Conservation (phyloP, 2,329 filamentous ascomycete genomes). For the Penicillium expansum region DNA sequence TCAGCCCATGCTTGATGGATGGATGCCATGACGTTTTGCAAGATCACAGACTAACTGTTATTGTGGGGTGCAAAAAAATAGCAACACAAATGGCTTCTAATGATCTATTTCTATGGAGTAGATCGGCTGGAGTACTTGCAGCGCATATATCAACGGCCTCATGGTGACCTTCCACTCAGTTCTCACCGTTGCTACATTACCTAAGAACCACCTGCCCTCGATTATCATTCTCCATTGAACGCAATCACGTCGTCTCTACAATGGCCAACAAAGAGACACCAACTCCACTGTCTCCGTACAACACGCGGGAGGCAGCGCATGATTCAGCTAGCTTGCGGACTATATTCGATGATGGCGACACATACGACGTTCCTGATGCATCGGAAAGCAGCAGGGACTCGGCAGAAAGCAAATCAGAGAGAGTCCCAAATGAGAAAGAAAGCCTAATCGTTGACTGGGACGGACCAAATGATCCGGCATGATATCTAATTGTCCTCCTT, state of each 20-base stretch:
- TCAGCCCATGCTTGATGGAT: background rate
- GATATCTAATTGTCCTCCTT: background rate
- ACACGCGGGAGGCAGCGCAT: background rate
- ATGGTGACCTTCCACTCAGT: background rate
- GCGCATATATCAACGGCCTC: background rate
- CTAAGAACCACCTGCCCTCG: background rate
- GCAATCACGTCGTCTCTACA: background rate
- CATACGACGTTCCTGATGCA: background rate
- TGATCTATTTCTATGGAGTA: background rate
- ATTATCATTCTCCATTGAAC: too few relatives aligned
- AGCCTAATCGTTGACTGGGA: conserved; percentile 1
- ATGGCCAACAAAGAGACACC: background rate
- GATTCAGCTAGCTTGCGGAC: background rate
- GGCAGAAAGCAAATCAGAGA: background rate
- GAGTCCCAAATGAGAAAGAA: background rate
- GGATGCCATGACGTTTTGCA: conserved; percentile 1
- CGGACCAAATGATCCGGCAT: conserved; percentile 4
- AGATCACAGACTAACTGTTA: background rate
- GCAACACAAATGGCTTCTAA: too few relatives aligned
- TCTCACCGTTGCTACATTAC: too few relatives aligned
- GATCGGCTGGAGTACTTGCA: background rate
- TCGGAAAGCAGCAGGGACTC: background rate
- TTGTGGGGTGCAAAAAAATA: background rate
- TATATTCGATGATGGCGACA: background rate
- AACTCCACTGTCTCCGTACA: background rate